These are phyloP conservation scores for Trichoderma virens DNA, from an alignment of 495 filamentous ascomycete genomes.

Conservation along the genomic window DNA sequence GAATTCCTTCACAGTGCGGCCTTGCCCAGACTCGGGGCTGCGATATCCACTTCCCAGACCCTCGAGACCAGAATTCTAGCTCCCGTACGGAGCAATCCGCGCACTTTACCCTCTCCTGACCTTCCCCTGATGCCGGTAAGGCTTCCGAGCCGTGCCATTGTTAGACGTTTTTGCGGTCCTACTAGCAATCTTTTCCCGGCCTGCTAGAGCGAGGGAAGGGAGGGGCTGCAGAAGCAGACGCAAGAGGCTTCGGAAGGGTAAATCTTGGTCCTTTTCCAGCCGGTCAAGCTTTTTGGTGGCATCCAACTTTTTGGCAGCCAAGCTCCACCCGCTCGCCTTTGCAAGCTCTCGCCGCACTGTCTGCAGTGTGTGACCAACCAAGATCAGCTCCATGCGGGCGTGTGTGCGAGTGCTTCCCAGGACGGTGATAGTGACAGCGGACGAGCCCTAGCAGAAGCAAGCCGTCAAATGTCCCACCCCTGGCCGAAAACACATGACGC, in stretches of 20 bases:
- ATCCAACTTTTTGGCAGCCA: background rate
- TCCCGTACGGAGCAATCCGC: background rate
- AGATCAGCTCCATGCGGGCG: background rate
- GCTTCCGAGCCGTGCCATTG: constrained; percentile 1
- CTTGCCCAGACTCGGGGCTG: too few species aligned
- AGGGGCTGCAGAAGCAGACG: background rate
- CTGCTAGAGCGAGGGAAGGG: background rate
- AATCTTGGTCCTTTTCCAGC: background rate
- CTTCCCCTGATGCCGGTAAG: background rate
- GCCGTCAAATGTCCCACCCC: background rate
- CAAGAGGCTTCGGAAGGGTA: background rate
- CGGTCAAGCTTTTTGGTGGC: background rate
- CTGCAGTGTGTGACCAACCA: background rate
- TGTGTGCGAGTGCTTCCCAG: background rate
- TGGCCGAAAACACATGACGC: background rate
- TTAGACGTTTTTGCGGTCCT: background rate
- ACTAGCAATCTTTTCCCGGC: background rate
- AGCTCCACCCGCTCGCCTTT: background rate
- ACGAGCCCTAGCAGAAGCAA: background rate
- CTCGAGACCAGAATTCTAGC: background rate
- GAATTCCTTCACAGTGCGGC: background rate
- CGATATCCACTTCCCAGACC: background rate
- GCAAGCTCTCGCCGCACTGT: background rate
- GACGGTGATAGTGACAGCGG: constrained; percentile 1
- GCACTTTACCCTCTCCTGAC: background rate